Evolutionary conservation across 192 early-diverging fungal genomes (phyloP), one percentile per base, ranked within the genome.

Genomic region (Backusella circina): DNA sequence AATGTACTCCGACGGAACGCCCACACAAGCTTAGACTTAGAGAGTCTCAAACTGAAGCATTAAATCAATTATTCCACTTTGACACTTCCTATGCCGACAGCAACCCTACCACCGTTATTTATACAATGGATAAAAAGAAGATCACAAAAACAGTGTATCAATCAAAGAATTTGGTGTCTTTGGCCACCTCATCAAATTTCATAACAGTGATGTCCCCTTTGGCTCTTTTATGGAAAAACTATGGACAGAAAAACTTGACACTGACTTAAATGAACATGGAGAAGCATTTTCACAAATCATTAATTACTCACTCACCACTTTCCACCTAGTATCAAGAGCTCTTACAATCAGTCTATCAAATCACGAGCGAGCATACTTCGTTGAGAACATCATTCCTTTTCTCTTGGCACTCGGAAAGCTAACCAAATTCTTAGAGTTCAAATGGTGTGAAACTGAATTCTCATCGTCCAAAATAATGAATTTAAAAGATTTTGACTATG

Each of bases 361-460:
- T 35, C 70, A 71, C 35, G 70, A 71, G 51, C 50, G 47, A n/a
- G 57, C 70, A 15, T 47, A 71, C 10, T 71, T 71, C 57, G 50
- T 31, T 32, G 70, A 71, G 28, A 71, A 71, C 31, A 54, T 71
- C 26, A 71, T 71, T 10, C 70, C 70, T 13, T 71, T 28, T 35
- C 51, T 71, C 6, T 5, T 71, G 47, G 12, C 70, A 6, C 51
- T 71, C 1, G 47, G 47, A 71, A 71, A 71, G 51, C 26, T 71
- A 33, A 71, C 41, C 51, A 47, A 47, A 47, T 47, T 71, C 41
- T 5, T 71, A 6, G 47, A 71, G 32, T 71, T 71, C 47, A 71
- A 71, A 33, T 71, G 70, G 70, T 71, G 70, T 57, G 70, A 71
- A 33, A 47, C 47, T 16, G 39, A 44, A 6, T 71, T 54, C 51